Percentiles rank a stretch among this genome's conserved stretches.
Evolutionary conservation across 257 asterid genomes (phyloP).

Genomic region (Plectranthus barbatus): DNA sequence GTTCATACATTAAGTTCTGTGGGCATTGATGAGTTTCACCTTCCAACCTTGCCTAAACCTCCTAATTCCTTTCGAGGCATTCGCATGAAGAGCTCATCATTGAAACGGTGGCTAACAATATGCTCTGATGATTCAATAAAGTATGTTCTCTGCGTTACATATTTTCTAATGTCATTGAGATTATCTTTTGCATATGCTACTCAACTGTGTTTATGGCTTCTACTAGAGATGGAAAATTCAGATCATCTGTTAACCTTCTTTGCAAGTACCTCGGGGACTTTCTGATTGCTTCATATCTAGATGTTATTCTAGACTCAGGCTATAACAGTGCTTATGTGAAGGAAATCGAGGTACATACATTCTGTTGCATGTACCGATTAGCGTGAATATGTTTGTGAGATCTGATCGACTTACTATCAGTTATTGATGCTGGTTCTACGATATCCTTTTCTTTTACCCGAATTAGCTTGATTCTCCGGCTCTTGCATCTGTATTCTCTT

Average conservation of each 20-base stretch:
- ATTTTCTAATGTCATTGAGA: not conserved
- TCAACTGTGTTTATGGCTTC: slow-evolving; percentile 6
- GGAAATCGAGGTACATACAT: slow-evolving; percentile 72
- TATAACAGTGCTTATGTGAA: slow-evolving; percentile 57
- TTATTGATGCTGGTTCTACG: not conserved
- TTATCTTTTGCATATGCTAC: slow-evolving; percentile 11
- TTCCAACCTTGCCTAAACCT: slow-evolving; percentile 61
- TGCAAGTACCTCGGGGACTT: slow-evolving; percentile 96
- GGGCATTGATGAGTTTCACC: slow-evolving; percentile 49
- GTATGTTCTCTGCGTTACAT: slow-evolving; percentile 24
- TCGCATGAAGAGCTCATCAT: slow-evolving; percentile 62
- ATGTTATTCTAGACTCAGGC: slow-evolving; percentile 73
- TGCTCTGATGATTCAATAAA: slow-evolving; percentile 73
- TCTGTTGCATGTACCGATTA: not conserved
- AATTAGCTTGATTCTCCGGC: not conserved
- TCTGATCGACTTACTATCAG: not conserved
- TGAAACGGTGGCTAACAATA: slow-evolving; percentile 86
- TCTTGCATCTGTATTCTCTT: not conserved
- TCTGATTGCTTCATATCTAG: slow-evolving; percentile 80
- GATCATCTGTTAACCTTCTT: slow-evolving; percentile 61
- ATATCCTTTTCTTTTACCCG: not conserved
- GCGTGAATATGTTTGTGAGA: not conserved
- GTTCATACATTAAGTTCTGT: slow-evolving; percentile 34
- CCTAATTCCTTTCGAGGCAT: slow-evolving; percentile 82
- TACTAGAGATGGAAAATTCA: slow-evolving; percentile 67